Evolutionary conservation across 768 basidiomycete genomes (phyloP).

Genomic region (Tephrocybe sp.): DNA sequence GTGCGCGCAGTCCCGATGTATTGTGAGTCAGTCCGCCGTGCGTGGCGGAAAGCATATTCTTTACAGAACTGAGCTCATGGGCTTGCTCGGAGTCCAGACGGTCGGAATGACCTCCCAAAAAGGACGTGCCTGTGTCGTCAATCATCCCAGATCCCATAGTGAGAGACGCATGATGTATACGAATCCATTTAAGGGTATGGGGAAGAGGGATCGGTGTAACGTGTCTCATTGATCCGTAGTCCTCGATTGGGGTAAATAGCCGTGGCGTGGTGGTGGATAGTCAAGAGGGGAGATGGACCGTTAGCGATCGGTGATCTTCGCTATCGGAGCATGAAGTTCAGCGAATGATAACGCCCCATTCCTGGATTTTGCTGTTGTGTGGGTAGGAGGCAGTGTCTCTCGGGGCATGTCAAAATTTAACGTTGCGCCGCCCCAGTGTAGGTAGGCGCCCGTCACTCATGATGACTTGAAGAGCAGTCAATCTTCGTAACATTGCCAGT

Average conservation of each 20-base stretch:
- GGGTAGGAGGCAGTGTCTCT: background rate
- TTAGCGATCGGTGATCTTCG: slow-evolving; percentile 1
- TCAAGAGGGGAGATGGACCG: too few species aligned
- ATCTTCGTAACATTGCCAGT: too few species aligned
- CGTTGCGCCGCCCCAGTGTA: too few species aligned
- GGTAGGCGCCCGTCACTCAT: background rate
- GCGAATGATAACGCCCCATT: background rate
- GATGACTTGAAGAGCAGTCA: too few species aligned
- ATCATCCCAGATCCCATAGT: background rate
- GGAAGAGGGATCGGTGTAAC: background rate
- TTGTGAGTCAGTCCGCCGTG: too few species aligned
- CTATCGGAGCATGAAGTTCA: background rate
- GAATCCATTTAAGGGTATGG: background rate
- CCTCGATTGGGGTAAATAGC: too few species aligned
- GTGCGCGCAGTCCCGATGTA: too few species aligned
- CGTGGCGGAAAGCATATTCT: too few species aligned
- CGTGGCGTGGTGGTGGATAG: too few species aligned
- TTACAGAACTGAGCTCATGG: background rate
- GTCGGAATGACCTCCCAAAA: background rate
- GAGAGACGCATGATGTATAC: background rate
- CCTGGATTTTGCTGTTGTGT: background rate
- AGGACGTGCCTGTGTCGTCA: too few species aligned
- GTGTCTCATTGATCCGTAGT: background rate
- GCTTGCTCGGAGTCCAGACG: background rate
- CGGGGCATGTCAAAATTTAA: too few species aligned